Evolutionary conservation across 1,284 basidiomycete species (phyloP), one percentile per base, ranked within the genome.

Genomic region (Microbotryum violaceum): DNA sequence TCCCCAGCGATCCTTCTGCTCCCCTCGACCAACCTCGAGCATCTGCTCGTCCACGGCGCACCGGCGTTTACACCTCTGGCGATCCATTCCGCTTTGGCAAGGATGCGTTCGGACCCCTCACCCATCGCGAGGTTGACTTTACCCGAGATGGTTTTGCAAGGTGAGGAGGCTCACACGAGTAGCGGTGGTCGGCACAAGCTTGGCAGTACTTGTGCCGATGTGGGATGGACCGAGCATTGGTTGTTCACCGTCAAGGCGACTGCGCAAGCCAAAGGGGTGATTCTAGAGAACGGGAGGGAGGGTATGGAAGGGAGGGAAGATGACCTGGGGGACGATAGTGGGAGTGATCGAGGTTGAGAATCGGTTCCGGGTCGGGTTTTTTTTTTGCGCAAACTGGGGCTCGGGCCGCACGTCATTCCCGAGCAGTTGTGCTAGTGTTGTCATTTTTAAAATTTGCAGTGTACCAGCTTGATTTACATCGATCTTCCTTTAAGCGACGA

Each of bases 211-310:
- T 27, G 9, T 0, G 50, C 29, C 0, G 53, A 37, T 6, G 56
- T 50, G 1, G 37, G 42, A 2, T 68, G 67, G 67, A 66, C 56
- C n/a, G 65, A 64, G 20, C 61, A 57, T n/a, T 68, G 67, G 67
- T 53, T 56, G 53, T 68, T 68, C 45, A 55, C 62, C 27, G 65
- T 66, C 12, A 56, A 51, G 45, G 63, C 63, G 49, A 64, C 61
- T 45, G 60, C 58, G 2, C 62, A 68, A 50, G 65, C 62, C 3
- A 68, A 68, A 46, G 67, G 67, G 4, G 58, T 62, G 2, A 14
- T 47, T 16, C 46, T 66, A 18, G 59, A 58, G n/a, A 56, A 54
- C 6, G 31, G 53, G 27, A 60, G 62, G 62, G 31, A 31, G 9
- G 31, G 31, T 2, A 31, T 56, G 52, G 29, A 29, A 10, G 52